Base-by-base conservation (phyloP, 2,329 filamentous ascomycete genomes). In the Scedosporium aurantiacum region DNA sequence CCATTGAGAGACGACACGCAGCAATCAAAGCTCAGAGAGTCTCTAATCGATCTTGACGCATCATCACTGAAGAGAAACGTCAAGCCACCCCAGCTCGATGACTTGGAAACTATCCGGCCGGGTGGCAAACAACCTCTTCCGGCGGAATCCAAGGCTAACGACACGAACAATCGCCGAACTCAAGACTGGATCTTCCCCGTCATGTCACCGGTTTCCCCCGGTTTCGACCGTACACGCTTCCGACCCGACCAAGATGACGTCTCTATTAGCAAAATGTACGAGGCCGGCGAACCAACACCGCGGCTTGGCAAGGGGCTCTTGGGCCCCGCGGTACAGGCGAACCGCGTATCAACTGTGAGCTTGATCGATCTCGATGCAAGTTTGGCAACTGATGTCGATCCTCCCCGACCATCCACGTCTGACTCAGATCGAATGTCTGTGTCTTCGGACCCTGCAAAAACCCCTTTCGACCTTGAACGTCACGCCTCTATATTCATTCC, bases 1-100 rank as follows among this genome's bases (percentile, higher is more conserved):
- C 83, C 84, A 0, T 70, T 87, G 1, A 76, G 83, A 28, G 78
- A 86, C 63, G 78, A 85, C 66, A 82, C 81, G 12, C 52, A 61
- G 41, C 40, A 61, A 18, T 28, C 37, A 6, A 57, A 54, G 6
- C 77, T 86, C n/a, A 75, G 82, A 61, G 83, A 87, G 67, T 85
- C 84, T 0, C 76, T 87, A 23, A 88, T 87, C 62, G 84, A 87
- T 65, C 76, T 87, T 7, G 85, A 86, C 63, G 80, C 78, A 2
- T 85, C 83, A 18, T 72, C 86, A 2, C 81, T 37, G 32, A 37
- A 61, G 58, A 37, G 58, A 7, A 55, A 8, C n/a, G 27, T 23
- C 25, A 55, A 60, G 32, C 28, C 58, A 6, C 58, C 58, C 8
- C 58, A 55, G 70, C 61, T 79, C 76, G 60, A 76, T 75, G 63